Base-by-base conservation (phyloP, 495 filamentous ascomycete species). In the Annulohypoxylon stygium region DNA sequence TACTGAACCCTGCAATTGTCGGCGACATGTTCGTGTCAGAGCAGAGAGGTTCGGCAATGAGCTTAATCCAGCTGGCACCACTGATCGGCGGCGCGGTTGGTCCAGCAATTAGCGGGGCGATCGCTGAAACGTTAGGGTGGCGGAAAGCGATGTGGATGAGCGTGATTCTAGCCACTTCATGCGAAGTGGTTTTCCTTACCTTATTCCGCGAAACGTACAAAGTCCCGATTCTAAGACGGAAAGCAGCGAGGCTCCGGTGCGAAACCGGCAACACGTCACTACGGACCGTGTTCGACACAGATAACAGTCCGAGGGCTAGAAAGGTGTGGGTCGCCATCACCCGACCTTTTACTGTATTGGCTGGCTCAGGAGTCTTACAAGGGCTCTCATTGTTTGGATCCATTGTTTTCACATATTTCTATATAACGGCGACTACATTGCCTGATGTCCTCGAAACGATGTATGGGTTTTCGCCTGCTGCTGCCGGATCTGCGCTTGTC, bases 121-220 rank as follows among this genome's bases (percentile, higher is more conserved):
- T 92, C 11, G 87, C 92, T 37, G 83, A 92, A 72, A 86, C 72
- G 0, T 71, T 83, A 12, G 89, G 86, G 39, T 93, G 86, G 89
- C 85, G 84, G 63, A 86, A 77, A 71, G 88, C 85, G 0, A 81
- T 88, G 41, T 90, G 81, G 85, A 84, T 86, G 69, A 83, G 83
- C 30, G 81, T 84, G 53, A 83, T 70, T 71, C 75, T 89, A 34
- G 86, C 86, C 4, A 78, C 78, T 4, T 74, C 78, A 2, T 83
- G 86, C 16, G 82, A 87, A 77, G 48, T 83, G n/a, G 33, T 85
- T 4, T 85, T 89, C 55, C 60, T 85, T 26, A 73, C 78, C 12
- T 82, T 75, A 59, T 83, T 88, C 33, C 78, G 81, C 4, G 85
- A 88, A 75, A 88, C 87, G 18, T 86, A 86, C 66, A 77, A 82